A percentile compares a stretch with the other conserved stretches of the same genome.
Conservation (phyloP, 2,329 filamentous ascomycete species). For the Dryadomyces quercus-mongolicae region DNA sequence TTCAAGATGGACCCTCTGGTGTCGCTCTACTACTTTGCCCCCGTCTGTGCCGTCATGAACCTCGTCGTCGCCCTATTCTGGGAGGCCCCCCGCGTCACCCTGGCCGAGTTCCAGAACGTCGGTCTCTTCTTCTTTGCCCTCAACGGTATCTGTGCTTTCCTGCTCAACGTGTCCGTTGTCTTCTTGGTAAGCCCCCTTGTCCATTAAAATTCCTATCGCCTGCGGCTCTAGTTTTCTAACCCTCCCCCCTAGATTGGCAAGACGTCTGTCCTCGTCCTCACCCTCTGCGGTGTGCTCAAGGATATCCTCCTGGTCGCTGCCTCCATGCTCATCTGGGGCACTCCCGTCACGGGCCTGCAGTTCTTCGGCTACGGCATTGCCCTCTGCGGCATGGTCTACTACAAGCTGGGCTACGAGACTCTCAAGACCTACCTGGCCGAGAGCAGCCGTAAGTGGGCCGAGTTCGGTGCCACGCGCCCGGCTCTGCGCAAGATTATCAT, state of each 20-base stretch:
- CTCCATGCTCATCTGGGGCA: constrained; percentile 73
- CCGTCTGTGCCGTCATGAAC: constrained; percentile 75
- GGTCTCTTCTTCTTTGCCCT: constrained; percentile 60
- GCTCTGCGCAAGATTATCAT: constrained; percentile 67
- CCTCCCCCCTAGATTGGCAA: constrained; percentile 65
- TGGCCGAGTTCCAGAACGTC: constrained; percentile 61
- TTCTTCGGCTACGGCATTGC: constrained; percentile 77
- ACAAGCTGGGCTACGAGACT: constrained; percentile 75
- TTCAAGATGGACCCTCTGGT: constrained; percentile 90
- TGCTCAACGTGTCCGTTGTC: constrained; percentile 75
- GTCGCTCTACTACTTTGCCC: constrained; percentile 82
- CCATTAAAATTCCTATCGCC: too few species aligned
- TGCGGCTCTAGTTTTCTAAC: too few species aligned
- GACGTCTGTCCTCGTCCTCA: constrained; percentile 76
- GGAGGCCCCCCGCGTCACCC: constrained; percentile 58
- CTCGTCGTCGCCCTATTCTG: constrained; percentile 58
- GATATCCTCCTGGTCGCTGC: constrained; percentile 72
- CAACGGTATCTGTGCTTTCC: constrained; percentile 68
- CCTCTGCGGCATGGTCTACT: constrained; percentile 68
- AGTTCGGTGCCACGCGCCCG: constrained; percentile 69
- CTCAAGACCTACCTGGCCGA: constrained; percentile 68
- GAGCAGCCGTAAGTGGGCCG: constrained; percentile 67
- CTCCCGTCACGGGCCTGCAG: constrained; percentile 61
- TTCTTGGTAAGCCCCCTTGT: constrained; percentile 60
- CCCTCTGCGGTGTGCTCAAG: constrained; percentile 78